Conservation (phyloP, 169 alveolate genomes). For the Babesia gibsoni region DNA sequence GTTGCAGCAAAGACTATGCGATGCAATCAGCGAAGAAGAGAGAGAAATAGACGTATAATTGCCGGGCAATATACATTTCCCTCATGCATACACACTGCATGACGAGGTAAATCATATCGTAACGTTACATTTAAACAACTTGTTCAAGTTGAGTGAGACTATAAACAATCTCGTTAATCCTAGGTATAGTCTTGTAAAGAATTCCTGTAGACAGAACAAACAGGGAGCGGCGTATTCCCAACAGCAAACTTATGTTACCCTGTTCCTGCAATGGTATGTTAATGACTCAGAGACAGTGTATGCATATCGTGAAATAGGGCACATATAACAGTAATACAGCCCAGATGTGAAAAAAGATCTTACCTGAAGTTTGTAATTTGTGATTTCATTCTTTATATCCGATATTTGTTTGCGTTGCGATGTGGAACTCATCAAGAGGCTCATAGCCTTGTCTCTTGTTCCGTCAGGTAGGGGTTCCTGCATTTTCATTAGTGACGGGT, state of each 20-base stretch:
- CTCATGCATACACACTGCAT: not conserved
- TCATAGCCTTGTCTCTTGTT: constrained; percentile 12
- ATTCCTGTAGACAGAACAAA: constrained; percentile 29
- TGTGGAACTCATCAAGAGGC: constrained; percentile 9
- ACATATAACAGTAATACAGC: not conserved
- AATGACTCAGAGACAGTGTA: not conserved
- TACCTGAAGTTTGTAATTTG: constrained; percentile 4
- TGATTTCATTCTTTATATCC: constrained; percentile 16
- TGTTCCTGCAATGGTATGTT: not conserved
- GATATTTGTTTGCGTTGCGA: constrained; percentile 38
- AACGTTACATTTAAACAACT: not conserved
- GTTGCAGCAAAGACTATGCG: constrained; percentile 21
- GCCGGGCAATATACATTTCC: not conserved
- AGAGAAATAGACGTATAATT: constrained; percentile 1
- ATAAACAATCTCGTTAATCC: constrained; percentile 30
- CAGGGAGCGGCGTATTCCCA: constrained; percentile 3
- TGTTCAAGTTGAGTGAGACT: constrained; percentile 21
- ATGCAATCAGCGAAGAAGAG: constrained; percentile 20
- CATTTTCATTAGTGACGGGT: not conserved
- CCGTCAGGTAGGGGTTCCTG: constrained; percentile 63
- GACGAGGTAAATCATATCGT: not conserved
- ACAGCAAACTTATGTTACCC: not conserved
- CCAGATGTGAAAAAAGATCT: not conserved
- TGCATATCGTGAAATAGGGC: not conserved
- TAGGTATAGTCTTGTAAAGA: constrained; percentile 54